These are phyloP conservation scores for Aureobasidium subglaciale DNA, from an alignment of 2,329 filamentous ascomycete genomes.

Conservation along the genomic window DNA sequence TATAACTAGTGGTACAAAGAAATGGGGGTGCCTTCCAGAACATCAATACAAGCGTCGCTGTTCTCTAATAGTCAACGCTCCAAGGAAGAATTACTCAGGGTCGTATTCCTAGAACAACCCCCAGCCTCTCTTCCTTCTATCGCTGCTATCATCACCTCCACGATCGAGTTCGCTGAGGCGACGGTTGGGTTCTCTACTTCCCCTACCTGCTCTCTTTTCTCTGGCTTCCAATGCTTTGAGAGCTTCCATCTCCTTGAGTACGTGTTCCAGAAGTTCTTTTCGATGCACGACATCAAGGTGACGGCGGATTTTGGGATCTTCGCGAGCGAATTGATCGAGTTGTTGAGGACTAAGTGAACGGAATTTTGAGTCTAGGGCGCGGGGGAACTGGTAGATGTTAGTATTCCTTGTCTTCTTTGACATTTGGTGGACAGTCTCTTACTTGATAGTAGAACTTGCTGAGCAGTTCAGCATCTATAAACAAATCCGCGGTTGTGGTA, in stretches of 20 bases:
- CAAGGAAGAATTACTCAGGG: neutral
- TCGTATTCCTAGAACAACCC: slow-evolving; percentile 26
- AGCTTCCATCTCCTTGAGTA: slow-evolving; percentile 92
- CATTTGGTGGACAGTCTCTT: neutral
- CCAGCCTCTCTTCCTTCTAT: slow-evolving; percentile 28
- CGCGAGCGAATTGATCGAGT: slow-evolving; percentile 82
- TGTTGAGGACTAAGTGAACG: slow-evolving; percentile 63
- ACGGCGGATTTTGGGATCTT: slow-evolving; percentile 81
- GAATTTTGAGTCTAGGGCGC: slow-evolving; percentile 80
- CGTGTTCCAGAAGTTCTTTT: slow-evolving; percentile 88
- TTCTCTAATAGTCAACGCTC: too few relatives aligned
- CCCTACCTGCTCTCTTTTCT: slow-evolving; percentile 48
- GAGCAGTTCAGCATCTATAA: slow-evolving; percentile 92
- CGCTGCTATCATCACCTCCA: slow-evolving; percentile 13
- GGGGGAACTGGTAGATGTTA: slow-evolving; percentile 56
- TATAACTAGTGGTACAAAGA: slow-evolving; percentile 10
- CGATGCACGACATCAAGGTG: slow-evolving; percentile 88
- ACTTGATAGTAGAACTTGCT: slow-evolving; percentile 93
- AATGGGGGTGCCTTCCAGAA: neutral
- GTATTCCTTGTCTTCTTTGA: neutral
- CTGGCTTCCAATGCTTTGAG: slow-evolving; percentile 74
- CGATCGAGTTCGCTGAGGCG: neutral
- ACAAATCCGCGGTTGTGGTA: slow-evolving; percentile 88
- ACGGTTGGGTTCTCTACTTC: slow-evolving; percentile 22
- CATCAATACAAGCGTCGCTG: slow-evolving; percentile 2